Conservation (phyloP, 1,284 basidiomycete genomes). For the Microbotryum silenes-acaulis region DNA sequence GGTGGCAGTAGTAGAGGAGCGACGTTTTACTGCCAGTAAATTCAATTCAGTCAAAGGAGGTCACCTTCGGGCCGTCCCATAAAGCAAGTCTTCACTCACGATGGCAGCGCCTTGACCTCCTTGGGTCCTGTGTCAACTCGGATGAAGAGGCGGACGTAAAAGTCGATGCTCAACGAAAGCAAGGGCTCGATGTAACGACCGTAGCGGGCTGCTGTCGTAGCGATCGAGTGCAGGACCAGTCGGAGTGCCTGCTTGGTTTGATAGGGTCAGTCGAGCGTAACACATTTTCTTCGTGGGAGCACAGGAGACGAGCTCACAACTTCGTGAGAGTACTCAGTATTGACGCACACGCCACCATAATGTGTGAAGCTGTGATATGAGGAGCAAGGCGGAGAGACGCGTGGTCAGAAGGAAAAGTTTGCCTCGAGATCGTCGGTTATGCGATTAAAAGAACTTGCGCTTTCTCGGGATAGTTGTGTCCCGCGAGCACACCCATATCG, state of each 20-base stretch:
- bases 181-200: conserved; percentile 85
- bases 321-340: conserved; percentile 92
- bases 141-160: conserved; percentile 91
- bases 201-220: conserved; percentile 80
- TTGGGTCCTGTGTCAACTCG: conserved; percentile 64
- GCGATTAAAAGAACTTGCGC: conserved; percentile 50
- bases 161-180: conserved; percentile 92
- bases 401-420: not conserved
- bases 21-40: conserved; percentile 60
- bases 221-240: conserved; percentile 75
- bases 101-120: conserved; percentile 77
- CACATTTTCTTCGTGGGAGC: not conserved
- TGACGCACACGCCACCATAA: conserved; percentile 88
- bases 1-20: conserved; percentile 69
- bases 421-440: too few relatives aligned
- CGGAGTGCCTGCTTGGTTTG: conserved; percentile 61
- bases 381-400: not conserved
- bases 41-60: conserved; percentile 9
- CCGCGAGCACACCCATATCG: conserved; percentile 86
- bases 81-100: conserved; percentile 48
- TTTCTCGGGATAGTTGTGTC: conserved; percentile 93
- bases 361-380: conserved; percentile 64
- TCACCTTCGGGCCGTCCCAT: conserved; percentile 8
- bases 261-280: not conserved
- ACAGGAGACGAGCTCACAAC: conserved; percentile 49